Conservation (phyloP, 192 early-diverging fungal species). For the Coemansia biformis region DNA sequence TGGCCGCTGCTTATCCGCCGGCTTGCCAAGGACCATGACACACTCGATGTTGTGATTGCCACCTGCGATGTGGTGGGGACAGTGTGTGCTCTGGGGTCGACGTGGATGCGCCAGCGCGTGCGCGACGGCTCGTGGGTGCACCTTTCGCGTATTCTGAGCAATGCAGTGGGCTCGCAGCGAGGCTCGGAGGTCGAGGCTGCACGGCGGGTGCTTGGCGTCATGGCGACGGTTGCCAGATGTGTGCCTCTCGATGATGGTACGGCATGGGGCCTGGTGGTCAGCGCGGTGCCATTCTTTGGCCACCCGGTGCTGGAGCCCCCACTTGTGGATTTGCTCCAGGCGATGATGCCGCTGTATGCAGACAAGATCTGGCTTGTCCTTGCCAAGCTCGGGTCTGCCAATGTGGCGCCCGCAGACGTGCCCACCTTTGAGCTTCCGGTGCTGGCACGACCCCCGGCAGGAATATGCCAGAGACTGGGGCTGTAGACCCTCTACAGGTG, state of each 20-base stretch:
- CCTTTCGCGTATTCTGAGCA: constrained; percentile 7
- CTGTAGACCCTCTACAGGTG: too few species aligned
- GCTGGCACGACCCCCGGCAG: neutral
- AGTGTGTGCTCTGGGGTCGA: constrained; percentile 23
- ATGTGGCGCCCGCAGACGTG: neutral
- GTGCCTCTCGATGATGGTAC: constrained; percentile 30
- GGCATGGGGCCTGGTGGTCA: constrained; percentile 22
- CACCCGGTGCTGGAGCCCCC: neutral
- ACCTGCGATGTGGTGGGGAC: constrained; percentile 37
- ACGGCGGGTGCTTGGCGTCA: constrained; percentile 12
- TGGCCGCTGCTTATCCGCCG: constrained; percentile 35
- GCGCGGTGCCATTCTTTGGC: constrained; percentile 13
- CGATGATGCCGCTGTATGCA: constrained; percentile 33
- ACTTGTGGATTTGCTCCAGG: constrained; percentile 13
- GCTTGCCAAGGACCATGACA: constrained; percentile 10
- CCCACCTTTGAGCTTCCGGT: constrained; percentile 2
- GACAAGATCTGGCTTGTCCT: constrained; percentile 42
- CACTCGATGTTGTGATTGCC: constrained; percentile 24
- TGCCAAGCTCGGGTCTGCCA: constrained; percentile 14
- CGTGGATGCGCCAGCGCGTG: constrained; percentile 41
- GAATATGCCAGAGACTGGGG: constrained; percentile 23
- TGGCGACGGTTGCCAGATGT: constrained; percentile 22
- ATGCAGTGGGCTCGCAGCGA: neutral
- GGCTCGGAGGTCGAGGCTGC: constrained; percentile 12
- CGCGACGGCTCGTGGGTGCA: constrained; percentile 38